Evolutionary conservation across 208 protist species (phyloP).

Genomic region (Crithidia expoeki): DNA sequence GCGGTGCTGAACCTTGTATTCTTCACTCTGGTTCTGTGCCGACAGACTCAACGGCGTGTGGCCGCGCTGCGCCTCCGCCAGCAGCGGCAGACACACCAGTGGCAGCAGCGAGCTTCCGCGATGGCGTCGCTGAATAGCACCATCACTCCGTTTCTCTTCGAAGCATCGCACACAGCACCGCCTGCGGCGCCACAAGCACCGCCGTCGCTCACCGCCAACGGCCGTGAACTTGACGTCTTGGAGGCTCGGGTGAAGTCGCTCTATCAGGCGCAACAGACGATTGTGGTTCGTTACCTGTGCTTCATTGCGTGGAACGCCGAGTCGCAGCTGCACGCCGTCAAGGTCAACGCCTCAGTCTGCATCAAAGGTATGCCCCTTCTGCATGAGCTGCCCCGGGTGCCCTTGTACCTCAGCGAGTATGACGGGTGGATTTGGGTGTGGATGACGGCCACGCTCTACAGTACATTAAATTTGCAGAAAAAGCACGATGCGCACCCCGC

Average conservation of each 20-base stretch:
- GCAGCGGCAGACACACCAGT: background rate
- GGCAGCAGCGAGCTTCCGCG: background rate
- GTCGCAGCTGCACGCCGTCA: constrained; percentile 42
- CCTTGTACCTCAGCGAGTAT: constrained; percentile 37
- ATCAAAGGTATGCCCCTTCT: constrained; percentile 31
- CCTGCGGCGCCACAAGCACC: background rate
- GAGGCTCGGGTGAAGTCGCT: constrained; percentile 6
- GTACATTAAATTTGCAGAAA: constrained; percentile 2
- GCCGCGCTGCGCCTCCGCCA: background rate
- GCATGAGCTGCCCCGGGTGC: constrained; percentile 34
- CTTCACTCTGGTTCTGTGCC: constrained; percentile 34
- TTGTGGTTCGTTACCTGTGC: constrained; percentile 25
- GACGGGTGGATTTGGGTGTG: constrained; percentile 56
- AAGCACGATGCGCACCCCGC: background rate
- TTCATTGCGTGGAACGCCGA: constrained; percentile 48
- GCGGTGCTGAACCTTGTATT: constrained; percentile 52
- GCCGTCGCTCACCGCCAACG: background rate
- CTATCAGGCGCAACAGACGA: constrained; percentile 15
- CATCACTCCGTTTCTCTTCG: constrained; percentile 12
- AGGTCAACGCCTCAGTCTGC: constrained; percentile 9
- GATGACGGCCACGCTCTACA: constrained; percentile 31
- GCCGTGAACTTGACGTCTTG: background rate
- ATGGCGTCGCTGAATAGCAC: constrained; percentile 13
- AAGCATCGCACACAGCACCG: background rate
- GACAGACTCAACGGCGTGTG: constrained; percentile 19